Evolutionary conservation across 306 rosid species (phyloP), one percentile per base, ranked within the genome.

Genomic region (Vachellia pachyceras): DNA sequence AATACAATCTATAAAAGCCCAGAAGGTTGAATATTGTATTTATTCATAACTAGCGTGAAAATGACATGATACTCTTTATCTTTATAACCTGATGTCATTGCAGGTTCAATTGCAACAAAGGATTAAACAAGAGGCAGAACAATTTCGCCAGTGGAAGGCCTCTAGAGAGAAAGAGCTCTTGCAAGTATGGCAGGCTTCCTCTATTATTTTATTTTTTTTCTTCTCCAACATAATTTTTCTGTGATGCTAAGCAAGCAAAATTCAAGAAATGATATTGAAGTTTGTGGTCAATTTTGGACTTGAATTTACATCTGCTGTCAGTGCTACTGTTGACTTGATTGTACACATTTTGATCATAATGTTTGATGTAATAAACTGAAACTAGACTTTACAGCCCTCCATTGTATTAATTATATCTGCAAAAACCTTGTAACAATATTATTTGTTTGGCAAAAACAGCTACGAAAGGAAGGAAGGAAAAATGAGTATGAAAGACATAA

Each of bases 111-210:
- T 96, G 88, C 99, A 96, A 85, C 97, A 96, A 45, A 94, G 83
- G 87, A 96, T 96, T 84, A 96, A 96, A 86, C 99, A 96, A 90
- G 99, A 96, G 82, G 98, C 98, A 8, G 99, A 96, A 84, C 99
- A 96, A 81, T 96, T 96, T 87, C 97, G 99, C 72, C 99, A 90
- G 79, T 96, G 99, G 99, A 96, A 96, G 87, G 99, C 98, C 49
- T 92, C 98, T 65, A 92, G 99, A 86, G 99, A 96, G 88, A 96
- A 96, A 89, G 99, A 96, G 75, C 85, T 96, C 70, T 93, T 96
- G 73, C 99, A 96, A 89, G 99, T 96, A 85, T 81, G 88, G 52
- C 71, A 63, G 37, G 61, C 77, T 82, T 82, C 82, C 52, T 78
- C 54, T 61, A 63, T 58, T 64, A 12, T 13, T 37, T 20, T 6